A percentile compares a stretch with the other conserved stretches of the same genome.
Evolutionary conservation across 306 rosid genomes (phyloP).

Genomic region (Ceratonia siliqua): DNA sequence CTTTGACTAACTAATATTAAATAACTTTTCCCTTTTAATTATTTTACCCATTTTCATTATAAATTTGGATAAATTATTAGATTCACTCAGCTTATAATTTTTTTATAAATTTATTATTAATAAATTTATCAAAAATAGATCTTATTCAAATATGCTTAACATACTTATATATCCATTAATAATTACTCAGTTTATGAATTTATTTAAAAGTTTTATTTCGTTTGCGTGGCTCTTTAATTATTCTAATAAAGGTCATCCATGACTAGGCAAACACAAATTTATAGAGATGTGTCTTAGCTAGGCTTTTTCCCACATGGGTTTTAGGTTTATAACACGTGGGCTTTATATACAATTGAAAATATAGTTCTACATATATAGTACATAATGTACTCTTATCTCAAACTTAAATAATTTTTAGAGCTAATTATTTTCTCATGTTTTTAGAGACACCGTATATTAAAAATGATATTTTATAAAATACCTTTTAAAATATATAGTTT

Average conservation of each 20-base stretch:
- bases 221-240: not conserved
- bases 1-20: conserved; percentile 17
- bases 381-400: not conserved
- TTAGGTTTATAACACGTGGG: conserved; percentile 30
- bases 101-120: too few relatives aligned
- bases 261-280: not conserved
- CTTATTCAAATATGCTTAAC: too few relatives aligned
- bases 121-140: too few relatives aligned
- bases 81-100: too few relatives aligned
- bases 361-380: not conserved
- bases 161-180: too few relatives aligned
- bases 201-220: not conserved
- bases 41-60: not conserved
- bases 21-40: not conserved
- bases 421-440: too few relatives aligned
- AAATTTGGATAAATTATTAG: too few relatives aligned
- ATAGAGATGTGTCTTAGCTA: conserved; percentile 35
- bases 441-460: too few relatives aligned
- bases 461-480: too few relatives aligned
- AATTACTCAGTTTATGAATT: too few relatives aligned
- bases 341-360: not conserved
- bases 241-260: conserved; percentile 2
- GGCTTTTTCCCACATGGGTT: conserved; percentile 28
- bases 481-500: too few relatives aligned
- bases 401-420: not conserved